Base-by-base conservation (phyloP, 352 stramenopile species). In the Pythium aristosporum region DNA sequence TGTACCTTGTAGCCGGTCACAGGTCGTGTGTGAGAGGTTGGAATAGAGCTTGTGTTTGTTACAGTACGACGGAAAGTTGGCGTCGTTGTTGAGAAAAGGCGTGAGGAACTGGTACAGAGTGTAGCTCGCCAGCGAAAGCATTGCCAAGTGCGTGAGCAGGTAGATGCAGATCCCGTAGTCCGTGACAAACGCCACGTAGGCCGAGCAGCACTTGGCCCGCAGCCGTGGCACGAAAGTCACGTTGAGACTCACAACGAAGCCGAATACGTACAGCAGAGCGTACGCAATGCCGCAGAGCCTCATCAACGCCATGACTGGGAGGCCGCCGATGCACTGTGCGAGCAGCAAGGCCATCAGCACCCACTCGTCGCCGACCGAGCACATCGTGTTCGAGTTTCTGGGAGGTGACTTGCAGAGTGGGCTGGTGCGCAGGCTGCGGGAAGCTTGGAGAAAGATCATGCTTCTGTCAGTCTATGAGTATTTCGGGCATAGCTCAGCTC, bases 231-330 rank as follows among this genome's bases (percentile, higher is more conserved):
- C 75, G 37, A 83, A 80, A 36, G 75, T 75, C 37, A 83, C 54
- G 57, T 69, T 68, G 39, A 83, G 50, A 46, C 75, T 80, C 42
- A 80, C 54, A n/a, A 78, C 32, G 6, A 74, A 63, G 48, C 72
- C 75, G 34, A 80, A 73, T 28, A 51, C 41, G 55, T 70, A 80
- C 15, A 83, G 36, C 51, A 76, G 51, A 21, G 65, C 67, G 44
- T 71, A 83, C 0, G 65, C 41, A n/a, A 75, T 62, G 34, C 75
- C 73, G 32, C 72, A 80, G 15, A 80, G 48, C 65, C 76, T 73
- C 75, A 79, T 83, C 34, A 83, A 65, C 63, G 75, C 75, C 67
- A 83, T 78, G 18, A 83, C 63, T 10, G 75, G 75, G 21, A 83
- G 63, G 0, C 75, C 75, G 25, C 67, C 67, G 20, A 79, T 57